These are phyloP conservation scores for Backusella macrospora DNA, from an alignment of 192 early-diverging fungal genomes.

Conservation along the genomic window DNA sequence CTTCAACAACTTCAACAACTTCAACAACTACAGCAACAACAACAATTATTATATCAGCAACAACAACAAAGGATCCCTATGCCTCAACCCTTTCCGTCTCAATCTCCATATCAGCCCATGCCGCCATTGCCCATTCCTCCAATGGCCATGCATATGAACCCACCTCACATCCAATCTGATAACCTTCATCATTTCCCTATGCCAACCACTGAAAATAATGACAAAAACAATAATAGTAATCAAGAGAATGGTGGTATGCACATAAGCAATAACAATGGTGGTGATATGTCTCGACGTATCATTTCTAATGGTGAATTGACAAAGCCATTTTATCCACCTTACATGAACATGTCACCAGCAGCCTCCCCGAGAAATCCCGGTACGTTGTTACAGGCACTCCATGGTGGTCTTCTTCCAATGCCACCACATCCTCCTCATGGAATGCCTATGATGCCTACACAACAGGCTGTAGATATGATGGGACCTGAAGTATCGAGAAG, in stretches of 20 bases:
- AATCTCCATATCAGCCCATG: constrained; percentile 1
- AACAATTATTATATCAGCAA: constrained; percentile 12
- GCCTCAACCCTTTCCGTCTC: constrained; percentile 2
- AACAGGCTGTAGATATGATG: constrained; percentile 20
- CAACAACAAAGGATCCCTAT: neutral
- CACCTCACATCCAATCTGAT: neutral
- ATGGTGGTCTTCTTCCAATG: constrained; percentile 8
- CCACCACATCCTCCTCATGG: constrained; percentile 1
- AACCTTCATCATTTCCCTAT: neutral
- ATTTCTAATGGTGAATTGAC: constrained; percentile 17
- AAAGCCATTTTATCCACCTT: constrained; percentile 20
- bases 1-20: too few species aligned
- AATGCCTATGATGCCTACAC: constrained; percentile 19
- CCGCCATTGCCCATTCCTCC: neutral
- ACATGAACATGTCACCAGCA: constrained; percentile 15
- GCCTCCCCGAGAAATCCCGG: constrained; percentile 26
- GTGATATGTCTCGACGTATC: neutral
- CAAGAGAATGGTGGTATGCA: neutral
- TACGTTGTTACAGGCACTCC: constrained; percentile 24
- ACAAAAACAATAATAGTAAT: neutral
- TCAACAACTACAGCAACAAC: neutral
- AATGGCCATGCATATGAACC: neutral
- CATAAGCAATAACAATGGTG: neutral
- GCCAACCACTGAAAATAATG: neutral
- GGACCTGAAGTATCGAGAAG: constrained; percentile 16